These are phyloP conservation scores for Tylopilus subfusipes DNA, from an alignment of 768 basidiomycete species.

Conservation along the genomic window DNA sequence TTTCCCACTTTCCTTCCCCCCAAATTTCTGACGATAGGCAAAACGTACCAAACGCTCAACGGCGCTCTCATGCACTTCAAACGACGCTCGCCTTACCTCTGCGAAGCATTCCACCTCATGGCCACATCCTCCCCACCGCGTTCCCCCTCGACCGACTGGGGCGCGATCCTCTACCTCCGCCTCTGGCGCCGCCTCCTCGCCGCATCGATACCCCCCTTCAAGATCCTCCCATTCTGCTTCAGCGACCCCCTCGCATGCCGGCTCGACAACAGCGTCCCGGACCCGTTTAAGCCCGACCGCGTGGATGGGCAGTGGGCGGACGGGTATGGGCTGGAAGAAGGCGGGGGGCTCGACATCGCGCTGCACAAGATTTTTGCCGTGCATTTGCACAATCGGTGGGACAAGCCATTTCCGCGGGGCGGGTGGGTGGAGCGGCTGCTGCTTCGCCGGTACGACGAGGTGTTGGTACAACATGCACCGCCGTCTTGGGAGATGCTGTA, in stretches of 20 bases:
- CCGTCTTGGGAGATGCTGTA: background rate
- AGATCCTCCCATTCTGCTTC: conserved; percentile 93
- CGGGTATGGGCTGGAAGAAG: conserved; percentile 49
- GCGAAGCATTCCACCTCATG: conserved; percentile 95
- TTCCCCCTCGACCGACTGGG: conserved; percentile 88
- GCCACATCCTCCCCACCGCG: conserved; percentile 67
- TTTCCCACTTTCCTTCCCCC: background rate
- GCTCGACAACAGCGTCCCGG: conserved; percentile 86
- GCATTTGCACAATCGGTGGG: conserved; percentile 96
- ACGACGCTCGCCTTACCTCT: conserved; percentile 89
- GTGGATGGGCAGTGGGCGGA: conserved; percentile 59
- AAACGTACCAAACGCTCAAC: conserved; percentile 75
- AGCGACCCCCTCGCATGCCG: conserved; percentile 88
- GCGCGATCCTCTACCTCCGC: conserved; percentile 84
- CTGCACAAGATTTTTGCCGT: conserved; percentile 78
- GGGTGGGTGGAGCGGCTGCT: conserved; percentile 89
- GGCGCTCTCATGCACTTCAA: conserved; percentile 94
- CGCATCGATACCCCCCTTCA: conserved; percentile 75
- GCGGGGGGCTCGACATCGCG: conserved; percentile 57
- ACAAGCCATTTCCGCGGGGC: conserved; percentile 69
- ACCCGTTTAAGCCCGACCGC: conserved; percentile 71
- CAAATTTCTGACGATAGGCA: too few relatives aligned
- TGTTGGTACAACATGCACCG: conserved; percentile 12
- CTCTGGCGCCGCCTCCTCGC: conserved; percentile 83
- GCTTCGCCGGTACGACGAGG: conserved; percentile 55